Conservation (phyloP, 2,329 filamentous ascomycete species). For the Sporothrix luriei region DNA sequence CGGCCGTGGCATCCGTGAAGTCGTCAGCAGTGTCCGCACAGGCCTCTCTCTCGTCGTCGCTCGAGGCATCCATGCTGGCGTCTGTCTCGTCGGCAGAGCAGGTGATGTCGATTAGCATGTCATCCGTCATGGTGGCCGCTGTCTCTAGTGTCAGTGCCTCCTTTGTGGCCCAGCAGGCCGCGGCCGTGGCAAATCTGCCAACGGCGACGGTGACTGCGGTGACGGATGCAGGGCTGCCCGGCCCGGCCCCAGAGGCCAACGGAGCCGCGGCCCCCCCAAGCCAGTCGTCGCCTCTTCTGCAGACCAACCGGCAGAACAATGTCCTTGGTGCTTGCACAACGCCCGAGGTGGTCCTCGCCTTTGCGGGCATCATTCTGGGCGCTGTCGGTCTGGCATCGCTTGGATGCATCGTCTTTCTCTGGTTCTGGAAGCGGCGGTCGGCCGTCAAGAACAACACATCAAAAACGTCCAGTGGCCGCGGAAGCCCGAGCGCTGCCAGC, state of each 20-base stretch:
- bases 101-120: conserved; percentile 23
- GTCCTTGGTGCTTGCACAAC: conserved; percentile 26
- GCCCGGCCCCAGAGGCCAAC: conserved; percentile 6
- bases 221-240: background rate
- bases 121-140: conserved; percentile 12
- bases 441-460: background rate
- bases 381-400: conserved; percentile 27
- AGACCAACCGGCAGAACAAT: conserved; percentile 3
- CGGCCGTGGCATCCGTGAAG: conserved; percentile 15
- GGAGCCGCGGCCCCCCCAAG: background rate
- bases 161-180: conserved; percentile 4
- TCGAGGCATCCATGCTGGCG: conserved; percentile 10
- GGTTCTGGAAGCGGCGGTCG: conserved; percentile 17
- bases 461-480: background rate
- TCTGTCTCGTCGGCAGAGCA: conserved; percentile 18
- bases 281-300: background rate
- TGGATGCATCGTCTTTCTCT: conserved; percentile 22
- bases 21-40: conserved; percentile 26
- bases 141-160: conserved; percentile 26
- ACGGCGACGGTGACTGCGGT: background rate
- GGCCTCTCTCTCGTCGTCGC: background rate
- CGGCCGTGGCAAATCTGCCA: background rate
- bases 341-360: conserved; percentile 29
- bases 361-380: conserved; percentile 30
- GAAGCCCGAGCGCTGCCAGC: background rate